Conservation (phyloP, 2,329 filamentous ascomycete species). For the Bipolaris cookei region DNA sequence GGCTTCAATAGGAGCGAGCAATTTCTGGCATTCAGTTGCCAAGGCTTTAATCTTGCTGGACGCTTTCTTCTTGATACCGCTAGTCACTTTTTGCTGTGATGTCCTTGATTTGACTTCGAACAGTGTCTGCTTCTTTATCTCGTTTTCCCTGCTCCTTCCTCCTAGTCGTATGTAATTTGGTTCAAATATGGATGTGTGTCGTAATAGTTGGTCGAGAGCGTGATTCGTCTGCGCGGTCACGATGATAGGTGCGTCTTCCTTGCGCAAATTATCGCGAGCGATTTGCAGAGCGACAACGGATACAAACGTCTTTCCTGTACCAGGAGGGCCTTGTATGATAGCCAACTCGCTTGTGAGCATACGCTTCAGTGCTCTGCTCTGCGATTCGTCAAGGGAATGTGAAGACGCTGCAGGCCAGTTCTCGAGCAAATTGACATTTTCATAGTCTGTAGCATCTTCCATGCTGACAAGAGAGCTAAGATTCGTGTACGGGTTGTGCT, state of each 20-base stretch:
- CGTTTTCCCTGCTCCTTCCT: constrained; percentile 69
- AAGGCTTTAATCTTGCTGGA: constrained; percentile 51
- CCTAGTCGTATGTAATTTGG: constrained; percentile 70
- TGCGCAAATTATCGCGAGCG: constrained; percentile 64
- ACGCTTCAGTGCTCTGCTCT: constrained; percentile 69
- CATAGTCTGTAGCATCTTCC: constrained; percentile 46
- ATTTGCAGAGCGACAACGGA: constrained; percentile 74
- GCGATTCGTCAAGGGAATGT: constrained; percentile 70
- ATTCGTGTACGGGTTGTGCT: constrained; percentile 57
- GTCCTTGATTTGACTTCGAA: constrained; percentile 61
- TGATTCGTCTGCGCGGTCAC: constrained; percentile 89
- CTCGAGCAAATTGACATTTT: constrained; percentile 61
- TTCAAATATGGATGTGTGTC: constrained; percentile 67
- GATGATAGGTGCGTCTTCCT: constrained; percentile 71
- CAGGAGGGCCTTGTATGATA: constrained; percentile 83
- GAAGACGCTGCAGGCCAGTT: constrained; percentile 59
- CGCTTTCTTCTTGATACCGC: constrained; percentile 51
- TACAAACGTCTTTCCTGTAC: constrained; percentile 80
- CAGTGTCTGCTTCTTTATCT: constrained; percentile 70
- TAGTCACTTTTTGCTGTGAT: constrained; percentile 34
- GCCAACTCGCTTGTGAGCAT: constrained; percentile 76
- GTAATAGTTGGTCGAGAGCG: constrained; percentile 81
- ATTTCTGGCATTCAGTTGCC: constrained; percentile 27
- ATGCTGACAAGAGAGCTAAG: constrained; percentile 55
- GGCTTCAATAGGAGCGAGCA: constrained; percentile 37